Base-by-base conservation (phyloP, 2,329 filamentous ascomycete genomes). In the Tricladium varicosporioides region DNA sequence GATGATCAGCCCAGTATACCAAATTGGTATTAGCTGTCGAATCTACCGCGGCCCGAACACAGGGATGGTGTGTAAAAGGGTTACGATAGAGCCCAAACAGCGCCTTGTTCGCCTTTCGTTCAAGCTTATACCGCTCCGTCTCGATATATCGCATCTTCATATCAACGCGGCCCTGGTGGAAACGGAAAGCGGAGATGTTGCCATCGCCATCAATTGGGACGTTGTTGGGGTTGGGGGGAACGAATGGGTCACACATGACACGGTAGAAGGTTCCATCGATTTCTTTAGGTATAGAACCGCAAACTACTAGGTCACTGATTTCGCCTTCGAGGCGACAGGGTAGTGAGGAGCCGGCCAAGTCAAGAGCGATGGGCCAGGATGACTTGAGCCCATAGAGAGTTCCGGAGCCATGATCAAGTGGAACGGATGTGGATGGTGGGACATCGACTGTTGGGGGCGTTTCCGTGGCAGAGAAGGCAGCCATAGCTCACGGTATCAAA, bases 11-110 rank as follows among this genome's bases (percentile, higher is more conserved):
- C 76, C 79, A 85, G 63, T 79, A 81, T 0, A 80, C 72, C 14
- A 85, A 71, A 51, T 85, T 85, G 1, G 82, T 85, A 60, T 85
- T 85, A 3, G 78, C 76, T 0, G 80, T 80, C 0, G 80, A 82
- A 31, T 80, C 71, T 36, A 84, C 77, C 46, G 10, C n/a, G 2
- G 18, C 19, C n/a, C 75, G 75, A 5, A 83, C 79, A 54, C 74
- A 75, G 65, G 80, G 78, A 48, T 78, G 78, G 63, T 82, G 79
- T 5, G 80, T 83, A 58, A 74, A 82, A 0, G 78, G 79, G 62
- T 85, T 84, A 11, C 82, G 73, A 59, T 84, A 84, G 43, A 75
- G 71, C 0, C 81, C 81, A 19, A 53, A 45, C 9, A 84, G 65
- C 1, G 58, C 13, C 45, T 53, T 33, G n/a, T 52, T 15, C 4